Conservation (phyloP, 495 filamentous ascomycete species). For the Lophiostoma macrostomum region DNA sequence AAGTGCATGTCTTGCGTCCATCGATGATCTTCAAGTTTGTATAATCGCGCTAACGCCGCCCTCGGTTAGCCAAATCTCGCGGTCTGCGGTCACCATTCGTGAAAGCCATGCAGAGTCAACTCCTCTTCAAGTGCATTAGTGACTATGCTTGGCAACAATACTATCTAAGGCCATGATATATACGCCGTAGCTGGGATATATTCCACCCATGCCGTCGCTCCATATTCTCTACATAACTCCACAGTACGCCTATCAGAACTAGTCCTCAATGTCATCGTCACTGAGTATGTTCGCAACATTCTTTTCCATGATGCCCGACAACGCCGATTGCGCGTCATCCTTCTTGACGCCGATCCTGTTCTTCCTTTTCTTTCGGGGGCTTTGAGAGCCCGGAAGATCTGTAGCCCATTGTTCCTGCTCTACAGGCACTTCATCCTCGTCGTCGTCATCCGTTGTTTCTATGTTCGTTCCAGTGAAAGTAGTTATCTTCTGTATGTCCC, state of each 20-base stretch:
- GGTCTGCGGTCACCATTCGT: too few species aligned
- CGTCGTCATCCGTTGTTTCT: constrained; percentile 14
- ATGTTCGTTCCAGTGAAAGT: constrained; percentile 56
- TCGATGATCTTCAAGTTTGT: too few species aligned
- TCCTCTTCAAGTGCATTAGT: too few species aligned
- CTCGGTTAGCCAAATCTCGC: too few species aligned
- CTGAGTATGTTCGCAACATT: constrained; percentile 68
- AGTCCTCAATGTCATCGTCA: constrained; percentile 97
- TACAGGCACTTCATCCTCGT: constrained; percentile 43
- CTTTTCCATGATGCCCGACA: constrained; percentile 37
- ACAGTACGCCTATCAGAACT: constrained; percentile 40
- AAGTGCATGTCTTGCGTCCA: too few species aligned
- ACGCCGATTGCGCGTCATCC: neutral
- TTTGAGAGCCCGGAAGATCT: constrained; percentile 38
- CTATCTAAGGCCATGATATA: too few species aligned
- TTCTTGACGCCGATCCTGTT: constrained; percentile 11
- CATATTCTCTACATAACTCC: neutral
- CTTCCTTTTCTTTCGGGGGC: constrained; percentile 13
- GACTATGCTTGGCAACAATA: too few species aligned
- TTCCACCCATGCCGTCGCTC: too few species aligned
- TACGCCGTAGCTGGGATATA: too few species aligned
- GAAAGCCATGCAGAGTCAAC: too few species aligned
- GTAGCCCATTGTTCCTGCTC: constrained; percentile 55
- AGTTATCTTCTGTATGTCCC: constrained; percentile 67
- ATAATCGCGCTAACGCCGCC: too few species aligned